phyloP scores from a whole-genome alignment of 2,329 filamentous ascomycete genomes.

The Calcarisporium arbuscula region DNA sequence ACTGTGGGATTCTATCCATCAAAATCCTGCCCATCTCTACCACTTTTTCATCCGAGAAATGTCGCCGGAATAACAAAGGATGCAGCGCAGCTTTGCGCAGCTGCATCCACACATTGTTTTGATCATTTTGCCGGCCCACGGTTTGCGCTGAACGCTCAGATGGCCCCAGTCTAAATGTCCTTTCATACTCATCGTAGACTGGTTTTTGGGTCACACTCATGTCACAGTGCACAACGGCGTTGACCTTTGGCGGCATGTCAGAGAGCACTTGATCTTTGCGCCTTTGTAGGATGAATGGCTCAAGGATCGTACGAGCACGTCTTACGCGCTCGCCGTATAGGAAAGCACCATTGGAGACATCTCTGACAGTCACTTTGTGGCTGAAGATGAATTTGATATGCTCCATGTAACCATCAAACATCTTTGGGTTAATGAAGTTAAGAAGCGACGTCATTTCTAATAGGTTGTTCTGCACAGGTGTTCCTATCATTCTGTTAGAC shows the following conservation, averaged over 20 bases:
- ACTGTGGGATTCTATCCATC: constrained; percentile 58
- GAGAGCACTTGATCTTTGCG: constrained; percentile 89
- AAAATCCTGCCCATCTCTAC: constrained; percentile 72
- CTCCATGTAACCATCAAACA: constrained; percentile 73
- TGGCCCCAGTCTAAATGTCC: constrained; percentile 58
- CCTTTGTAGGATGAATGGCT: constrained; percentile 87
- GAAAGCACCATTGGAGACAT: constrained; percentile 73
- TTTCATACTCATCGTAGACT: constrained; percentile 63
- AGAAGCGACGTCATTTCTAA: constrained; percentile 86
- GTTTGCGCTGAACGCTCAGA: constrained; percentile 45
- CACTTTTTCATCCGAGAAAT: constrained; percentile 70
- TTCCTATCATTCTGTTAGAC: constrained; percentile 59
- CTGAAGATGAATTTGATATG: constrained; percentile 85
- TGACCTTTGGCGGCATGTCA: constrained; percentile 74
- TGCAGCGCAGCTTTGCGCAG: constrained; percentile 90
- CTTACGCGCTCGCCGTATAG: constrained; percentile 82
- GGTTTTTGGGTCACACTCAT: constrained; percentile 66
- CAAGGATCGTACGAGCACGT: constrained; percentile 84
- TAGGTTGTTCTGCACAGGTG: constrained; percentile 89
- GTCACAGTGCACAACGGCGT: constrained; percentile 72
- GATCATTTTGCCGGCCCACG: constrained; percentile 41
- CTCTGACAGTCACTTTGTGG: constrained; percentile 79
- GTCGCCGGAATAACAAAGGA: constrained; percentile 75
- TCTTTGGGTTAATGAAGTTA: constrained; percentile 83
- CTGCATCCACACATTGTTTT: constrained; percentile 77